Evolutionary conservation across 2,329 filamentous ascomycete genomes (phyloP).

Genomic region (Zymoseptoria pseudotritici): DNA sequence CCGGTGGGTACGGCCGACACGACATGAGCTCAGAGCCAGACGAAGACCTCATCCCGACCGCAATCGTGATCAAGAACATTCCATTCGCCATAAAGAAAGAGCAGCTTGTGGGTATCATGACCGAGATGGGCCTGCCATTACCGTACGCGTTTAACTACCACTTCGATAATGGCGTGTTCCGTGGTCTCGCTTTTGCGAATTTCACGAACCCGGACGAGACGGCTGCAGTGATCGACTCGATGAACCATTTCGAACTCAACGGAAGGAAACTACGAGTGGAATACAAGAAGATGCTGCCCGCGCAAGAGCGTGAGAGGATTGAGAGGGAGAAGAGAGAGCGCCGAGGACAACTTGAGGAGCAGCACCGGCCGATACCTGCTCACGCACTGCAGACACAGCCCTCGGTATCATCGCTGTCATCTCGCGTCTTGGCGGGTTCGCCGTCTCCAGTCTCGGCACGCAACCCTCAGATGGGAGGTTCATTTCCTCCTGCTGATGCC

Average conservation of each 20-base stretch:
- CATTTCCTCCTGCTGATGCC: constrained; percentile 16
- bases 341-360: constrained; percentile 90
- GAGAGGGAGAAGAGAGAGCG: constrained; percentile 96
- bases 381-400: constrained; percentile 71
- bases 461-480: constrained; percentile 34
- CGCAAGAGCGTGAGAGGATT: constrained; percentile 89
- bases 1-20: constrained; percentile 34
- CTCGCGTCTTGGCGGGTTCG: constrained; percentile 51
- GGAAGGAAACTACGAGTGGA: constrained; percentile 91
- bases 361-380: constrained; percentile 67
- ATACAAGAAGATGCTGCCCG: constrained; percentile 98
- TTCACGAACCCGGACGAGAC: constrained; percentile 96
- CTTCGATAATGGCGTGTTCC: constrained; percentile 87
- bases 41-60: constrained; percentile 93
- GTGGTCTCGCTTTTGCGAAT: constrained; percentile 93
- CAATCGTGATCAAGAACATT: constrained; percentile 99
- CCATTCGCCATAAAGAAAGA: constrained; percentile 98
- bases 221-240: constrained; percentile 78
- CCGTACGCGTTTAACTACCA: constrained; percentile 99
- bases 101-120: constrained; percentile 86
- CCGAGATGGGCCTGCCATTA: constrained; percentile 83
- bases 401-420: constrained; percentile 72
- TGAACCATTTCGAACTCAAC: constrained; percentile 94
- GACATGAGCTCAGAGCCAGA: constrained; percentile 49
- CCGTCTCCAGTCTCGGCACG: constrained; percentile 60